phyloP scores from a whole-genome alignment of 2,329 filamentous ascomycete species.

The Nannizziopsis arthrosporioides region DNA sequence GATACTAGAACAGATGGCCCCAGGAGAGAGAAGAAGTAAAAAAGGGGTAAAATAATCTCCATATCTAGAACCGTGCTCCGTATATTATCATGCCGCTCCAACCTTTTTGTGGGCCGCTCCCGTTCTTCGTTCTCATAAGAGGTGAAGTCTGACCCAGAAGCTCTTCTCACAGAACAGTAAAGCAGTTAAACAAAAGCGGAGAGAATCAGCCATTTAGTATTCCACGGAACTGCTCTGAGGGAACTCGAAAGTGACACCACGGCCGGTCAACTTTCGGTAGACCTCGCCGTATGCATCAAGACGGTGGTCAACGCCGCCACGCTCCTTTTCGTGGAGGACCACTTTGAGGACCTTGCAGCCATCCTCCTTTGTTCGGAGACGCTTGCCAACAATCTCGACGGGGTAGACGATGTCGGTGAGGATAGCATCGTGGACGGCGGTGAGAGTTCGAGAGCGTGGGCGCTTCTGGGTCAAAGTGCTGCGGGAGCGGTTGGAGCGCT shows the following conservation, averaged over 20 bases:
- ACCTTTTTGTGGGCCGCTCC: slow-evolving; percentile 10
- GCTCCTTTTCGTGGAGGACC: slow-evolving; percentile 99
- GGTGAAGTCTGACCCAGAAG: not conserved
- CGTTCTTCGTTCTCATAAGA: slow-evolving; percentile 2
- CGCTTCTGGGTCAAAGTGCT: slow-evolving; percentile 98
- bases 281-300: slow-evolving; percentile 99
- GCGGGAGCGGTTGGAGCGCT: slow-evolving; percentile 94
- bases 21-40: not conserved
- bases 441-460: slow-evolving; percentile 92
- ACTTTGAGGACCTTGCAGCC: slow-evolving; percentile 98
- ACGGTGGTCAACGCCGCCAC: slow-evolving; percentile 96
- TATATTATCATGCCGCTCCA: slow-evolving; percentile 10
- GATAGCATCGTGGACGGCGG: slow-evolving; percentile 97
- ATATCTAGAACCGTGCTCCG: slow-evolving; percentile 11
- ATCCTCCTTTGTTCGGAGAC: slow-evolving; percentile 96
- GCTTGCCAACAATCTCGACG: slow-evolving; percentile 99
- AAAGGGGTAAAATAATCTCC: slow-evolving; percentile 8
- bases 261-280: slow-evolving; percentile 95
- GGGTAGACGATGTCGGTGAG: slow-evolving; percentile 97
- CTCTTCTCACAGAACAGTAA: slow-evolving; percentile 5
- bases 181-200: slow-evolving; percentile 9
- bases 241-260: slow-evolving; percentile 97
- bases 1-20: slow-evolving; percentile 10
- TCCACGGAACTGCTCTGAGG: slow-evolving; percentile 68
- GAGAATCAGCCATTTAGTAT: slow-evolving; percentile 50